A percentile compares a stretch with the other conserved stretches of the same genome.
Evolutionary conservation across 1,284 basidiomycete species (phyloP).

Genomic region (Microbotryum saponariae): DNA sequence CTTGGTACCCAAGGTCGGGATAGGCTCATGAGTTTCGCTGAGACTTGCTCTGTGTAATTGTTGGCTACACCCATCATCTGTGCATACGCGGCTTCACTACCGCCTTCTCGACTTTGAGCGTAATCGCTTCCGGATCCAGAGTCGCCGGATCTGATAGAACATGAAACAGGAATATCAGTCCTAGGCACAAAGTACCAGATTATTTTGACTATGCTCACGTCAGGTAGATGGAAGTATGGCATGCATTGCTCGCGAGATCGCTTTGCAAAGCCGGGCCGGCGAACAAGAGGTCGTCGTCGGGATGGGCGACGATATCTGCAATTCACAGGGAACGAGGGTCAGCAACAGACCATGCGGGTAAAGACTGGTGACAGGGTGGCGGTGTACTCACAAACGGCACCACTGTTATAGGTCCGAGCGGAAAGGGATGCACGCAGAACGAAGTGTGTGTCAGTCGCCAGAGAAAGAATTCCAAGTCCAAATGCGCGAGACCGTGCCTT

Average conservation of each 20-base stretch:
- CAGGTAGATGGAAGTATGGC: conserved; percentile 8
- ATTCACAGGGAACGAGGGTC: too few relatives aligned
- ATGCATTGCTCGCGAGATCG: conserved; percentile 2
- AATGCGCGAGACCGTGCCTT: too few relatives aligned
- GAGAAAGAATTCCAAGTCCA: too few relatives aligned
- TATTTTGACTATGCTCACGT: not conserved
- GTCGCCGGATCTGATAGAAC: conserved; percentile 12
- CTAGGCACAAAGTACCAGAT: not conserved
- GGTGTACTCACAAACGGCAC: too few relatives aligned
- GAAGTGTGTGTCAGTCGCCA: too few relatives aligned
- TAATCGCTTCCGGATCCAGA: conserved; percentile 15
- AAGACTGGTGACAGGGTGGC: too few relatives aligned
- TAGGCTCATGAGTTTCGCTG: not conserved
- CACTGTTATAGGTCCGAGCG: too few relatives aligned
- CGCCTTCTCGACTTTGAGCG: conserved; percentile 13
- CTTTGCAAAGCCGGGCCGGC: conserved; percentile 1
- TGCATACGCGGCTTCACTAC: conserved; percentile 25
- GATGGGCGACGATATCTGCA: conserved; percentile 19
- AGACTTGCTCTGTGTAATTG: conserved; percentile 1
- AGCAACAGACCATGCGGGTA: too few relatives aligned
- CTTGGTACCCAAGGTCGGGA: not conserved
- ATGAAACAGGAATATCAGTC: too few relatives aligned
- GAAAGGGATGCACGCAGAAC: too few relatives aligned
- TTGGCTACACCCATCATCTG: conserved; percentile 13
- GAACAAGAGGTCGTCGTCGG: conserved; percentile 32